A percentile compares a stretch with the other conserved stretches of the same genome.
These are phyloP conservation scores for Diaporthe aspalathi DNA, from an alignment of 2,329 filamentous ascomycete genomes.

Conservation along the genomic window DNA sequence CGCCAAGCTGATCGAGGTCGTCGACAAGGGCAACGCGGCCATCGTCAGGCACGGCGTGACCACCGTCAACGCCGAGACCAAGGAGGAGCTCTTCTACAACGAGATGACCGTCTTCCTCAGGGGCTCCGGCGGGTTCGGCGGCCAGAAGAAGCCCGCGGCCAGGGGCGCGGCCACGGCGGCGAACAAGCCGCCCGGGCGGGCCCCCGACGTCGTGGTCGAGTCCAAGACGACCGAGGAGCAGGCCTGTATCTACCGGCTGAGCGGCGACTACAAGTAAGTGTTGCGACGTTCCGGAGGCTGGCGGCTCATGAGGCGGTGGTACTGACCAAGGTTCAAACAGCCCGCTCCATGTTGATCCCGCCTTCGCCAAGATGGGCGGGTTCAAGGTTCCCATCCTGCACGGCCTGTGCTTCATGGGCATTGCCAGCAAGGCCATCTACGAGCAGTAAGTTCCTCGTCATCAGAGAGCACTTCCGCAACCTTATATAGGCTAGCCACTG, in stretches of 20 bases:
- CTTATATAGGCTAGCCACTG: neutral
- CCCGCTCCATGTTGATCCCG: slow-evolving; percentile 94
- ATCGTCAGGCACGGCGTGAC: slow-evolving; percentile 83
- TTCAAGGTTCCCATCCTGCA: slow-evolving; percentile 96
- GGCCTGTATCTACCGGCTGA: slow-evolving; percentile 91
- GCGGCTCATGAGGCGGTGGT: neutral
- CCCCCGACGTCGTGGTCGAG: slow-evolving; percentile 85
- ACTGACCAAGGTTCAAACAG: slow-evolving; percentile 46
- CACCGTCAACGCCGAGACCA: slow-evolving; percentile 85
- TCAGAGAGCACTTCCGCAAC: neutral
- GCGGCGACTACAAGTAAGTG: slow-evolving; percentile 85
- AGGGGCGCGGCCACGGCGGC: slow-evolving; percentile 83
- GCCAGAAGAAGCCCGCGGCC: slow-evolving; percentile 79
- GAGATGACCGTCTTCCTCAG: slow-evolving; percentile 94
- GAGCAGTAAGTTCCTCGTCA: slow-evolving; percentile 59
- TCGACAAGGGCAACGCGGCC: slow-evolving; percentile 94
- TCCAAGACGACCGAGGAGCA: slow-evolving; percentile 90
- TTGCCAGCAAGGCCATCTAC: slow-evolving; percentile 90
- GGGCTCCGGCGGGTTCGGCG: slow-evolving; percentile 90
- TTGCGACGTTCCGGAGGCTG: neutral
- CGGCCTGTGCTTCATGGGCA: slow-evolving; percentile 94
- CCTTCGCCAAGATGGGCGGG: slow-evolving; percentile 93
- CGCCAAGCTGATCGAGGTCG: slow-evolving; percentile 88
- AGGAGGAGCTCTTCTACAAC: slow-evolving; percentile 96
- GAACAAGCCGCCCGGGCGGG: slow-evolving; percentile 81